Conservation (phyloP, 2,329 filamentous ascomycete species). For the Sphaceloma murrayae region DNA sequence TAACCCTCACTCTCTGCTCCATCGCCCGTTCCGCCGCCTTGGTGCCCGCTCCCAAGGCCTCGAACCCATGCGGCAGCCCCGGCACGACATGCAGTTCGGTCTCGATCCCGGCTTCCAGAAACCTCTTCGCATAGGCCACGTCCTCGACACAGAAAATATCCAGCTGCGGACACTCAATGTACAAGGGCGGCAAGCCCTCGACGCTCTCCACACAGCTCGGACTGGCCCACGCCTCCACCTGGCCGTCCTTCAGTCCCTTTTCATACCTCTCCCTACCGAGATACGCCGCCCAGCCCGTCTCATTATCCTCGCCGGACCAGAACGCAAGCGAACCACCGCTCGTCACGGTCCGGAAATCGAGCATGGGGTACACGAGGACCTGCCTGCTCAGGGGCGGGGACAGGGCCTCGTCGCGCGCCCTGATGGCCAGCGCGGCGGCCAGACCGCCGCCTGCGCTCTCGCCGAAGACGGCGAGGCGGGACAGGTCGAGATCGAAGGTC, state of each 20-base stretch:
- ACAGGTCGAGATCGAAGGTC: conserved; percentile 35
- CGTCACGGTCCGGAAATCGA: conserved; percentile 36
- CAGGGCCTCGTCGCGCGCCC: conserved; percentile 22
- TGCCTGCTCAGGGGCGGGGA: conserved; percentile 25
- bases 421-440: conserved; percentile 20
- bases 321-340: conserved; percentile 27
- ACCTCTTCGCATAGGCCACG: conserved; percentile 32
- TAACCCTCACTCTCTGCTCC: conserved; percentile 8
- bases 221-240: conserved; percentile 21
- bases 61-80: conserved; percentile 35
- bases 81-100: conserved; percentile 39
- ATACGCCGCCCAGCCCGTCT: conserved; percentile 35
- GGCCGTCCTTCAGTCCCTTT: conserved; percentile 12
- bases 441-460: conserved; percentile 33
- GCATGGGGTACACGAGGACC: conserved; percentile 40
- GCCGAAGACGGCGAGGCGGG: conserved; percentile 35
- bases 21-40: conserved; percentile 14
- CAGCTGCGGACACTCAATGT: conserved; percentile 37
- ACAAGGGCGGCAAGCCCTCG: conserved; percentile 35
- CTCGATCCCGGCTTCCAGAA: conserved; percentile 36
- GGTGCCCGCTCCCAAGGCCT: conserved; percentile 23
- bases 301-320: conserved; percentile 34
- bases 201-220: conserved; percentile 21
- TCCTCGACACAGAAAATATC: conserved; percentile 39
- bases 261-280: conserved; percentile 21